Evolutionary conservation across 345 rosid species (phyloP), one percentile per base, ranked within the genome.

Genomic region (Anastatica hierochuntica): DNA sequence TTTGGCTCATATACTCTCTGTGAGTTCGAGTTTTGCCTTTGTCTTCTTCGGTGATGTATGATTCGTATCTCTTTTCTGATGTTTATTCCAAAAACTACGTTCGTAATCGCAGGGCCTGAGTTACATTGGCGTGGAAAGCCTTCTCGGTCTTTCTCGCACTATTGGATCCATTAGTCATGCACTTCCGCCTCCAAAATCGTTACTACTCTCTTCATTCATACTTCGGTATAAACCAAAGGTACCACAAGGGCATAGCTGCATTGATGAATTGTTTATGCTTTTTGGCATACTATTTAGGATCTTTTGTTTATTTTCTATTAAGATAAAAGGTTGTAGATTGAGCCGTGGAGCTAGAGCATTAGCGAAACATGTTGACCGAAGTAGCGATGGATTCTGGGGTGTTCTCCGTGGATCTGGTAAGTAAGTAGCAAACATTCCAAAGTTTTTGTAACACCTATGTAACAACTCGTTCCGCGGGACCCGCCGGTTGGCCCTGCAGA

Each of bases 341-440:
- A 88, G 80, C 57, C 72, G 67, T 66, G 97, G 92, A 54, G 87
- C 87, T 52, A 76, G 97, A 72, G 89, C 92, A 24, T 62, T 88
- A 75, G 78, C 86, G 21, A 85, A 88, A 72, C 97, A 88, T 52
- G 68, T 64, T 49, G 56, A 70, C 68, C 74, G 95, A 62, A 72
- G 89, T 49, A 59, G 83, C 29, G 47, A 52, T 42, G 50, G 71
- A 38, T 75, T 71, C 63, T 85, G 95, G 87, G 95, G 92, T 45
- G 62, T 39, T 65, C 66, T 81, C 53, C 45, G 39, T 46, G 95
- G 97, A 53, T 67, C 43, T 19, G 83, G 97, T 88, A 46, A 75
- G 83, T 58, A 12, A n/a, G 42, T 45, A 12, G 20, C 33, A 21
- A 39, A 47, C 20, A 14, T 24, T 7, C 3, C 27, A 24, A 24